These are phyloP conservation scores for Coemansia sp. DNA, from an alignment of 192 early-diverging fungal genomes.

Conservation along the genomic window DNA sequence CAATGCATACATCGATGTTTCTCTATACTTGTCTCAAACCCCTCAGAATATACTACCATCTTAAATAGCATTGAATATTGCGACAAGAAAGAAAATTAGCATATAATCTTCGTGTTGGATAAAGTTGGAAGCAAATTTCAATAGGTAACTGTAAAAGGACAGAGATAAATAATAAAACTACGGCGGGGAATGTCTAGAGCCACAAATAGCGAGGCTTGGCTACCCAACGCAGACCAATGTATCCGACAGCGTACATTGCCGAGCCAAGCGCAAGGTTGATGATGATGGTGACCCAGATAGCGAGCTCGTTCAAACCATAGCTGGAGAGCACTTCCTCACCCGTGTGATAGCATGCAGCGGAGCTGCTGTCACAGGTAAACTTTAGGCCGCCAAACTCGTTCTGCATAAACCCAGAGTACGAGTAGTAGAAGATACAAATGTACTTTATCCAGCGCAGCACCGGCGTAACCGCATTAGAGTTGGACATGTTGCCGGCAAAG, in stretches of 20 bases:
- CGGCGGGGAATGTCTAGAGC: slow-evolving; percentile 10
- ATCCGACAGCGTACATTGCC: slow-evolving; percentile 17
- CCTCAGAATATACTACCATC: too few relatives aligned
- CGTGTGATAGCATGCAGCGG: slow-evolving; percentile 19
- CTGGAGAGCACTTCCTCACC: slow-evolving; percentile 28
- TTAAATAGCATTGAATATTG: not conserved
- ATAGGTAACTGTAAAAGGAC: not conserved
- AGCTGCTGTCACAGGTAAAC: slow-evolving; percentile 19
- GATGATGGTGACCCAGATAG: slow-evolving; percentile 22
- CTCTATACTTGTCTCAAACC: too few relatives aligned
- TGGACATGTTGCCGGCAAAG: slow-evolving; percentile 43
- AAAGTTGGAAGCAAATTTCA: not conserved
- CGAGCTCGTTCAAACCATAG: slow-evolving; percentile 25
- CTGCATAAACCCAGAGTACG: slow-evolving; percentile 34
- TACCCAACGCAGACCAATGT: slow-evolving; percentile 29
- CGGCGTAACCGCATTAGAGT: slow-evolving; percentile 35
- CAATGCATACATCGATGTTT: too few relatives aligned
- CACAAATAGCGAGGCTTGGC: slow-evolving; percentile 41
- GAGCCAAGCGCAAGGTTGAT: slow-evolving; percentile 22
- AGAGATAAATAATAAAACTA: not conserved
- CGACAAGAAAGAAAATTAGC: not conserved
- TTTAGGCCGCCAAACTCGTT: slow-evolving; percentile 47
- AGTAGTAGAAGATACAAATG: slow-evolving; percentile 31
- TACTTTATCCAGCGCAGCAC: slow-evolving; percentile 48
- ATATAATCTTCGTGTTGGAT: not conserved